Evolutionary conservation across 176 grass and related monocot genomes (phyloP).

Genomic region (Saccharum spontaneum): DNA sequence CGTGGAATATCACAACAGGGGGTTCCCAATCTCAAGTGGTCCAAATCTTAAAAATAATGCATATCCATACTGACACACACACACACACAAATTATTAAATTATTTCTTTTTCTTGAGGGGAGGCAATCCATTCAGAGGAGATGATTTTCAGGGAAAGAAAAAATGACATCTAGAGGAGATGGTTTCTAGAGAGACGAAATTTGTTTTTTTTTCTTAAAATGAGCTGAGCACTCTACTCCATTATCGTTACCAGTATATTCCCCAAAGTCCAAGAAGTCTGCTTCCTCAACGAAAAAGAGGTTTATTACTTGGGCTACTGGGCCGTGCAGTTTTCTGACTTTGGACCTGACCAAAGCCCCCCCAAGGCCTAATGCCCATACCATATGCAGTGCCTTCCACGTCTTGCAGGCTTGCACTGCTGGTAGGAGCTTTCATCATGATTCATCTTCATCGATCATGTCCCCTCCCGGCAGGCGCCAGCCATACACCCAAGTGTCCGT

Average conservation of each 20-base stretch:
- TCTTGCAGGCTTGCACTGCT: no score
- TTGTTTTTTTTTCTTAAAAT: not conserved
- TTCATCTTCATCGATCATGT: no score
- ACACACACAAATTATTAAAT: not conserved
- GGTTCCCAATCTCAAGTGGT: conserved; percentile 6
- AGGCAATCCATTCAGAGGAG: not conserved
- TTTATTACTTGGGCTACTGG: conserved; percentile 11
- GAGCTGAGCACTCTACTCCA: not conserved
- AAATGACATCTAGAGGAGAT: not conserved
- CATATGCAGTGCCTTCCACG: no score
- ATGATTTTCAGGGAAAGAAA: no score
- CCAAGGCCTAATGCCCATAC: not conserved
- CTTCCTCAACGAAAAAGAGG: not conserved
- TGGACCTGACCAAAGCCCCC: not conserved
- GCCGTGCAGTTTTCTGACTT: not conserved
- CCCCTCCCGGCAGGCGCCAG: no score
- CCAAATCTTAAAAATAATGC: not conserved
- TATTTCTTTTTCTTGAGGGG: not conserved
- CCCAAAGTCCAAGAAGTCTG: not conserved
- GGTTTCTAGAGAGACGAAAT: not conserved
- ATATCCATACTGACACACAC: not conserved
- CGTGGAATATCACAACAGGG: not conserved
- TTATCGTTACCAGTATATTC: not conserved
- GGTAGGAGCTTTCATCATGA: no score
- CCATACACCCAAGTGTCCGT: not conserved